Evolutionary conservation across 257 asterid genomes (phyloP).

Genomic region (Haberlea rhodopensis): DNA sequence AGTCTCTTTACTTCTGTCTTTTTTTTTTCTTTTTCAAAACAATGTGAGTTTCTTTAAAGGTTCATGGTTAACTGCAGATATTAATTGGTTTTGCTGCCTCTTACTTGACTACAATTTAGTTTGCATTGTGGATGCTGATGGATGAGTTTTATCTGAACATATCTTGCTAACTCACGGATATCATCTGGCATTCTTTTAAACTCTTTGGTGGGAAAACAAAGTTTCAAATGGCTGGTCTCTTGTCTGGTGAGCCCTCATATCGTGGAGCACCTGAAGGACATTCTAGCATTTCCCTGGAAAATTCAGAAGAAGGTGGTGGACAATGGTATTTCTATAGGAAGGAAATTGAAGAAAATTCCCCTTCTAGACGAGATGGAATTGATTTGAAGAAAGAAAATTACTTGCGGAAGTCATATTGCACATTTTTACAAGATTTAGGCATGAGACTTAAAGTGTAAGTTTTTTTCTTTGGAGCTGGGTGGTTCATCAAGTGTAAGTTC

Average conservation of each 20-base stretch:
- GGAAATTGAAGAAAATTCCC: constrained; percentile 89
- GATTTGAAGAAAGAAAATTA: constrained; percentile 86
- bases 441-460: constrained; percentile 95
- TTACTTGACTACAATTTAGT: not conserved
- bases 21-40: too few relatives aligned
- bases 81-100: not conserved
- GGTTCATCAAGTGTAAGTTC: constrained; percentile 11
- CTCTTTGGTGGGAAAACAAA: constrained; percentile 32
- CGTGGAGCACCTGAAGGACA: constrained; percentile 62
- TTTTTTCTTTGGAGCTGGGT: constrained; percentile 12
- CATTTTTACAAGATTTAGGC: constrained; percentile 83
- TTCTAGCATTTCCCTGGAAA: constrained; percentile 52
- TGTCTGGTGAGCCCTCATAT: constrained; percentile 65
- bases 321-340: constrained; percentile 76
- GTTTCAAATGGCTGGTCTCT: constrained; percentile 55
- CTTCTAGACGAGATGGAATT: constrained; percentile 76
- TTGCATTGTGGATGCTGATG: constrained; percentile 15
- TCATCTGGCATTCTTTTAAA: constrained; percentile 20
- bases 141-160: constrained; percentile 31
- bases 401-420: constrained; percentile 78
- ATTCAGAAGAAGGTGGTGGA: constrained; percentile 59
- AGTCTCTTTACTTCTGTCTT: not conserved
- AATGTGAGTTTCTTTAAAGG: not conserved
- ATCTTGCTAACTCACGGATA: constrained; percentile 30
- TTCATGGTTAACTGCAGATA: not conserved